These are phyloP conservation scores for Neurospora hispaniola DNA, from an alignment of 495 filamentous ascomycete species.

Conservation along the genomic window DNA sequence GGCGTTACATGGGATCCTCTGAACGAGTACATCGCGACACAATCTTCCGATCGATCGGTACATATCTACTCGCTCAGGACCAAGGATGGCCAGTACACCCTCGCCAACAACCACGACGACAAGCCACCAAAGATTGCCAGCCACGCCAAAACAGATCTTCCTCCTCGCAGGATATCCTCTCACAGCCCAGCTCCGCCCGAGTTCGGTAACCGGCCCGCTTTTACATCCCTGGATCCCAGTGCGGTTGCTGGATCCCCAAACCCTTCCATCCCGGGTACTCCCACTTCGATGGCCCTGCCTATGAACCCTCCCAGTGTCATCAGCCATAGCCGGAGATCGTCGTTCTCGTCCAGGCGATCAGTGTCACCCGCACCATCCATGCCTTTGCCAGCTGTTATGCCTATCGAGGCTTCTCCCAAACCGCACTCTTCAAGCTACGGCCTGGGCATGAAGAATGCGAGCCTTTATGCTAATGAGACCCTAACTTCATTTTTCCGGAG, in stretches of 20 bases:
- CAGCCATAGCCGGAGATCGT: constrained; percentile 85
- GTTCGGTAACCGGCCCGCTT: constrained; percentile 44
- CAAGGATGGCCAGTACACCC: constrained; percentile 89
- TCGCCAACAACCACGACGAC: constrained; percentile 38
- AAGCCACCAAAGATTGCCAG: constrained; percentile 38
- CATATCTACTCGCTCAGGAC: constrained; percentile 95
- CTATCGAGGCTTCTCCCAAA: constrained; percentile 78
- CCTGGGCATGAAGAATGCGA: constrained; percentile 68
- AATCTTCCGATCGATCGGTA: constrained; percentile 94
- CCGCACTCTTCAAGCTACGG: constrained; percentile 46
- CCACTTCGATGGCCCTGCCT: constrained; percentile 74
- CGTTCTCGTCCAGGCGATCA: constrained; percentile 88
- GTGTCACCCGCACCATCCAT: constrained; percentile 92
- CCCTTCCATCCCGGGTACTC: constrained; percentile 90
- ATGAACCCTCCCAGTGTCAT: constrained; percentile 92
- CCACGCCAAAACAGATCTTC: constrained; percentile 78
- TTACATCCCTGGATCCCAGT: constrained; percentile 38
- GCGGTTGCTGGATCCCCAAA: constrained; percentile 67
- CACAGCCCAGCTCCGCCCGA: constrained; percentile 91
- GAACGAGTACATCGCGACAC: constrained; percentile 96
- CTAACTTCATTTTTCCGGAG: constrained; percentile 95
- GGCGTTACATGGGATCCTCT: constrained; percentile 97
- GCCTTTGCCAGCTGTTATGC: constrained; percentile 93
- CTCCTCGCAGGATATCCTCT: constrained; percentile 77
- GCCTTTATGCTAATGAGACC: constrained; percentile 94